Evolutionary conservation across 768 basidiomycete genomes (phyloP), one percentile per base, ranked within the genome.

Genomic region (Naematelia aurantialba): DNA sequence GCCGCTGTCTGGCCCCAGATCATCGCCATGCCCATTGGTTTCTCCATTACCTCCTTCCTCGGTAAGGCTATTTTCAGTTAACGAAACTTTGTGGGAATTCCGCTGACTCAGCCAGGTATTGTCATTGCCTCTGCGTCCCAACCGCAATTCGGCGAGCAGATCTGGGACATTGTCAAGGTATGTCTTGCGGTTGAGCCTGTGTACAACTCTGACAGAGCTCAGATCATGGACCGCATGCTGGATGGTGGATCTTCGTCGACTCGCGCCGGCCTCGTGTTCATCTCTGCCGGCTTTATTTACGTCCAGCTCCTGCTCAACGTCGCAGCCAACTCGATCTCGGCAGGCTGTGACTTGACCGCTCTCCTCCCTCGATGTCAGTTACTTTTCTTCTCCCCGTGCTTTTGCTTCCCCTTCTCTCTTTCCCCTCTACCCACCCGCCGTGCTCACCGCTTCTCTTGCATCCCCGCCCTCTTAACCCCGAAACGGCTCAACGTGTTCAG

Each of bases 321-420:
- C 67, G 86, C 87, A 10, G 89, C 88, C 27, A 90, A 91, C 78
- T 85, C 87, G 3, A 83, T 90, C 70, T 87, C 85, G 45, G 88
- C 89, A 2, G 88, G 89, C 13, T 89, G 88, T 69, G 89, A 91
- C 74, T 76, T 91, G 65, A 90, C 88, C 1, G 84, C 88, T 2
- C 81, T 90, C 27, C 80, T 84, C 65, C 89, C 89, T 55, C 85
- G 85, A 49, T 90, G 84, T 39, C 34, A 39, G 34, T 39, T 8
- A 8, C 34, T 39, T 17, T 17, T 17, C 17, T 17, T 39, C 34
- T 39, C 8, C 34, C 8, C 17, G 34, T 8, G 34, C 34, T 8
- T 39, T 39, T 39, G n/a, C n/a, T n/a, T n/a, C n/a, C n/a, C n/a
- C n/a, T n/a, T n/a, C n/a, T n/a, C n/a, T n/a, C n/a, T n/a, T n/a